Evolutionary conservation across 2,329 filamentous ascomycete genomes (phyloP).

Genomic region (Talaromyces marneffei): DNA sequence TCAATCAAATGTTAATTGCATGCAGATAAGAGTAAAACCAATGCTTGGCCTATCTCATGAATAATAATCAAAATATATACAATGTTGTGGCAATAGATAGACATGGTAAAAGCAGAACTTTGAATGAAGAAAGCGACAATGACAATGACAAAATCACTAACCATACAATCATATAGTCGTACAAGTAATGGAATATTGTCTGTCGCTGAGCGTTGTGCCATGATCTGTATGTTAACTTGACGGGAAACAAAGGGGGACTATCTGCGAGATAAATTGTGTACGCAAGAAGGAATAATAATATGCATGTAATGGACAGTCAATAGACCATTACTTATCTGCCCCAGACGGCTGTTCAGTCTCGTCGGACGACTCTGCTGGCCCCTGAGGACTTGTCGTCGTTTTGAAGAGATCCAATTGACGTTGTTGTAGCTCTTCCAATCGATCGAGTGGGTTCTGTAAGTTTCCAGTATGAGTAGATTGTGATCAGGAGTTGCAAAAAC

Average conservation of each 20-base stretch:
- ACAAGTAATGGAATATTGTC: constrained; percentile 4
- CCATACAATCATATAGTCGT: neutral
- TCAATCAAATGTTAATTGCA: neutral
- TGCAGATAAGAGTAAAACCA: neutral
- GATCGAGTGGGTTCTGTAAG: constrained; percentile 62
- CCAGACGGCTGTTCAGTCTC: constrained; percentile 6
- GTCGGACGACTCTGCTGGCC: constrained; percentile 9
- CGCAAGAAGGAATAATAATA: neutral
- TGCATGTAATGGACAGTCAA: neutral
- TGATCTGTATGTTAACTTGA: neutral
- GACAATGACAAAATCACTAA: neutral
- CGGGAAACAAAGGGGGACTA: neutral
- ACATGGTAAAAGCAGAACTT: neutral
- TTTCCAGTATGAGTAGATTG: constrained; percentile 42
- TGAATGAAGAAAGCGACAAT: neutral
- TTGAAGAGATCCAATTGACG: constrained; percentile 28
- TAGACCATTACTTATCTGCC: neutral
- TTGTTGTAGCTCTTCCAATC: constrained; percentile 64
- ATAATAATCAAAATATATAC: neutral
- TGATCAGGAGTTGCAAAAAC: constrained; percentile 39
- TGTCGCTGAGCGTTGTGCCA: neutral
- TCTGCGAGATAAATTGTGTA: neutral
- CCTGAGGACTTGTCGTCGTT: neutral
- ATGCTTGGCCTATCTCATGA: neutral
- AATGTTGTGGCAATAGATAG: neutral